These are phyloP conservation scores for Neurospora sp. DNA, from an alignment of 495 filamentous ascomycete species.

Conservation along the genomic window DNA sequence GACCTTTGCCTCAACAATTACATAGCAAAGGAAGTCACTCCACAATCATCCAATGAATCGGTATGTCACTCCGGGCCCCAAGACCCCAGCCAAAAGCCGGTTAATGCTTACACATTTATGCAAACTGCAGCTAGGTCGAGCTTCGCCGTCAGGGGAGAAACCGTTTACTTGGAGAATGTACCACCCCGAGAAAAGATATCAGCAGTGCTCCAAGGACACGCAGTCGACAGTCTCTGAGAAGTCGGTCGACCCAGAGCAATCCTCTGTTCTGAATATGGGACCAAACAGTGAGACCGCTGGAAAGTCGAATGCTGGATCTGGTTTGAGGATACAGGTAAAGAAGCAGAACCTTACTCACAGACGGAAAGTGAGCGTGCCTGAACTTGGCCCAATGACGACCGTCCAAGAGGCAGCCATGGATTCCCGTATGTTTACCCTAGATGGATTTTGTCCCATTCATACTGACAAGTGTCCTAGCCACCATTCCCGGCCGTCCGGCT, in stretches of 20 bases:
- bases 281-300: conserved; percentile 33
- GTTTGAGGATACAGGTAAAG: conserved; percentile 39
- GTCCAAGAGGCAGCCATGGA: conserved; percentile 60
- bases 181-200: conserved; percentile 40
- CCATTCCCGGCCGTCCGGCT: conserved; percentile 59
- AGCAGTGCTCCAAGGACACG: conserved; percentile 41
- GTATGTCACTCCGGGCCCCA: conserved; percentile 22
- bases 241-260: conserved; percentile 41
- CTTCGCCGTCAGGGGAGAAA: conserved; percentile 29
- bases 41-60: conserved; percentile 34
- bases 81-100: conserved; percentile 7
- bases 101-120: conserved; percentile 18
- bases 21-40: conserved; percentile 36
- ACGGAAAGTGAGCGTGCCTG: conserved; percentile 53
- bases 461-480: conserved; percentile 42
- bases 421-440: conserved; percentile 51
- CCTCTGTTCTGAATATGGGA: conserved; percentile 35
- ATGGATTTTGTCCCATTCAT: background rate
- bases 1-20: conserved; percentile 29
- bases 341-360: conserved; percentile 43
- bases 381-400: conserved; percentile 56
- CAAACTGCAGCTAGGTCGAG: conserved; percentile 21
- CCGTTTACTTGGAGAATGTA: conserved; percentile 44
- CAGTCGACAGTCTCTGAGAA: conserved; percentile 29
- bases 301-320: conserved; percentile 27